These are phyloP conservation scores for Talaromyces sp. DNA, from an alignment of 2,329 filamentous ascomycete genomes.

Conservation along the genomic window DNA sequence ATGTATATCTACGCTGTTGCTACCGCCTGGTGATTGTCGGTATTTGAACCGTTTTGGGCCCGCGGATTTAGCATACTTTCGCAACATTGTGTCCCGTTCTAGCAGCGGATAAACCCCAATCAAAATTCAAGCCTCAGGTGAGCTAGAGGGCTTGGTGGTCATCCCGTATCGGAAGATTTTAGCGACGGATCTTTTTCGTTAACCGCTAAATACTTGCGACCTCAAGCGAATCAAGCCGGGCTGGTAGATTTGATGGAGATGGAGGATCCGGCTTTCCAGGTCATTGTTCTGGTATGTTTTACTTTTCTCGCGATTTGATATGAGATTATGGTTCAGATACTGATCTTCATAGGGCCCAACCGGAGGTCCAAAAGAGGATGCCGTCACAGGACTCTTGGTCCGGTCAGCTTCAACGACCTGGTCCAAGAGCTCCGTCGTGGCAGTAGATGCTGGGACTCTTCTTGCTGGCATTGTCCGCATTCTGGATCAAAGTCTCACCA, in stretches of 20 bases:
- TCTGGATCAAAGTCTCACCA: constrained; percentile 50
- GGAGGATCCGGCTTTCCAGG: constrained; percentile 57
- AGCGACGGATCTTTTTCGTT: not conserved
- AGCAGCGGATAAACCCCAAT: not conserved
- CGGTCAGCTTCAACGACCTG: constrained; percentile 75
- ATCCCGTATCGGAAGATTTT: not conserved
- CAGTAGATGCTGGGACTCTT: constrained; percentile 91
- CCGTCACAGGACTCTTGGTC: constrained; percentile 83
- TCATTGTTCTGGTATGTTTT: constrained; percentile 67
- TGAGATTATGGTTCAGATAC: constrained; percentile 6
- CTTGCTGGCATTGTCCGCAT: constrained; percentile 80
- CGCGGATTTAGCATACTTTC: not conserved
- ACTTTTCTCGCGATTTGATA: not conserved
- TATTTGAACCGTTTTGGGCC: not conserved
- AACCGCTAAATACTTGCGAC: not conserved
- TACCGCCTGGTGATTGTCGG: not conserved
- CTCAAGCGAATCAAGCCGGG: not conserved
- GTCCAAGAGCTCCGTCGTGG: constrained; percentile 76
- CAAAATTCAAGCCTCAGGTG: not conserved
- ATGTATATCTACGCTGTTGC: not conserved
- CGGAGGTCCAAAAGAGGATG: constrained; percentile 85
- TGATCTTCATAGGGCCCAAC: constrained; percentile 63
- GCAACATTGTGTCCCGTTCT: not conserved
- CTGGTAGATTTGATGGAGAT: constrained; percentile 1
- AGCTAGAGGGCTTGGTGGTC: not conserved